Evolutionary conservation across 106 monocot genomes (phyloP).

Genomic region (Posidonia australis): DNA sequence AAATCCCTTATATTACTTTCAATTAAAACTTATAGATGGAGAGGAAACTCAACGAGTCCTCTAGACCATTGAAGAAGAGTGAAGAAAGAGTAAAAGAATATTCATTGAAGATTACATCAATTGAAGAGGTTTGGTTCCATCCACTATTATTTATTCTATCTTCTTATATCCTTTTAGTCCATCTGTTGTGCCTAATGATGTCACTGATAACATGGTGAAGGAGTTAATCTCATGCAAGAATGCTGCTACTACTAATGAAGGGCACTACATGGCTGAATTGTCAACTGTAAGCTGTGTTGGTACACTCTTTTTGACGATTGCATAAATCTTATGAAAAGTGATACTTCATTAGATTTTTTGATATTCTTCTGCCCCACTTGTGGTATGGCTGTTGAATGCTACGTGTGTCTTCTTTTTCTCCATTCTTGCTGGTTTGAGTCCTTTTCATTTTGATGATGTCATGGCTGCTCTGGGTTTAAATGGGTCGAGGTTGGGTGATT

Average conservation of each 20-base stretch:
- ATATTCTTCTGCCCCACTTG: no score
- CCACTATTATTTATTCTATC: not conserved
- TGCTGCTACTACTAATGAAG: constrained; percentile 52
- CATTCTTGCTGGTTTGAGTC: no score
- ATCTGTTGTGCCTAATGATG: not conserved
- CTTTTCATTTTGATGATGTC: no score
- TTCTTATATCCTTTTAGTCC: constrained; percentile 1
- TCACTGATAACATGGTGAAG: constrained; percentile 20
- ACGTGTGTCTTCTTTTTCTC: no score
- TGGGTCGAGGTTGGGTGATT: no score
- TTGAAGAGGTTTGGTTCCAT: constrained; percentile 50
- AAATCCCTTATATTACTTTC: not conserved
- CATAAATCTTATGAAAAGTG: no score
- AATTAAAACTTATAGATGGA: constrained; percentile 38
- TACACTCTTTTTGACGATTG: not conserved
- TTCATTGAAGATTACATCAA: constrained; percentile 35
- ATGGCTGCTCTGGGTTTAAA: no score
- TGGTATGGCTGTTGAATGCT: no score
- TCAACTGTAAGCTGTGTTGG: constrained; percentile 49
- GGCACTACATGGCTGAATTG: constrained; percentile 48
- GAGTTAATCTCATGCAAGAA: constrained; percentile 57
- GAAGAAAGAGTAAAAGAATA: constrained; percentile 60
- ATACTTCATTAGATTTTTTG: no score
- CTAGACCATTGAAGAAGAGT: constrained; percentile 37
- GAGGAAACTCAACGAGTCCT: constrained; percentile 51